Evolutionary conservation across 495 filamentous ascomycete genomes (phyloP).

Genomic region (Trichoderma gamsii): DNA sequence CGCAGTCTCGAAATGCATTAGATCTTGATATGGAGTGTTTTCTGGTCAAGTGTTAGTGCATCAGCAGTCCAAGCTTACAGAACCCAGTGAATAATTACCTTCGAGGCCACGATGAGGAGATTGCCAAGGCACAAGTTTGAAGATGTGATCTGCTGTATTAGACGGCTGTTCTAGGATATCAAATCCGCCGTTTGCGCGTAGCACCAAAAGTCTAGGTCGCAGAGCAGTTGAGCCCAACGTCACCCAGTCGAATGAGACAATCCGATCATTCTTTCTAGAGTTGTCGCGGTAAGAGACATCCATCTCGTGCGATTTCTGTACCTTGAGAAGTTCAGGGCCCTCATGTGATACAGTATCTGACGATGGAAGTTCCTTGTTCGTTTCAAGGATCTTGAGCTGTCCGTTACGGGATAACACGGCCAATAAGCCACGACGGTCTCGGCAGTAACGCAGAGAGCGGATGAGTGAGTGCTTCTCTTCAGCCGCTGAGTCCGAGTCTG

Average conservation of each 20-base stretch:
- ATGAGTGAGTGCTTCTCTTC: constrained; percentile 51
- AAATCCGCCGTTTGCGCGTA: constrained; percentile 62
- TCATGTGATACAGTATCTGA: constrained; percentile 30
- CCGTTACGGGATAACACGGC: constrained; percentile 73
- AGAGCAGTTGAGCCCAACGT: constrained; percentile 52
- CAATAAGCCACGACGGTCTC: constrained; percentile 64
- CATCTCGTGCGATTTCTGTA: constrained; percentile 46
- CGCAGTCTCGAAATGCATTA: constrained; percentile 41
- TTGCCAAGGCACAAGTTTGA: constrained; percentile 43
- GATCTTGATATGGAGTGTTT: constrained; percentile 35
- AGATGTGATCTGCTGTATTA: constrained; percentile 43
- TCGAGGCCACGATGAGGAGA: constrained; percentile 40
- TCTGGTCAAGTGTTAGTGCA: constrained; percentile 29
- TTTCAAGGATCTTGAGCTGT: constrained; percentile 67
- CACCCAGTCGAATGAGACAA: constrained; percentile 86
- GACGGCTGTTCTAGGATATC: constrained; percentile 60
- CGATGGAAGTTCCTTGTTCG: constrained; percentile 54
- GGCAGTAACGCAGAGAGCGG: constrained; percentile 74
- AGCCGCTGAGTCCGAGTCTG: constrained; percentile 38
- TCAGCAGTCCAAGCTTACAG: not conserved
- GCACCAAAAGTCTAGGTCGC: constrained; percentile 59
- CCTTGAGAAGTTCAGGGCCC: constrained; percentile 47
- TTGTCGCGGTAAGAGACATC: constrained; percentile 44
- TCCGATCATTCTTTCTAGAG: constrained; percentile 48
- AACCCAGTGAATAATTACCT: constrained; percentile 28